phyloP scores from a whole-genome alignment of 2,329 filamentous ascomycete species.

The Microsporum canis region DNA sequence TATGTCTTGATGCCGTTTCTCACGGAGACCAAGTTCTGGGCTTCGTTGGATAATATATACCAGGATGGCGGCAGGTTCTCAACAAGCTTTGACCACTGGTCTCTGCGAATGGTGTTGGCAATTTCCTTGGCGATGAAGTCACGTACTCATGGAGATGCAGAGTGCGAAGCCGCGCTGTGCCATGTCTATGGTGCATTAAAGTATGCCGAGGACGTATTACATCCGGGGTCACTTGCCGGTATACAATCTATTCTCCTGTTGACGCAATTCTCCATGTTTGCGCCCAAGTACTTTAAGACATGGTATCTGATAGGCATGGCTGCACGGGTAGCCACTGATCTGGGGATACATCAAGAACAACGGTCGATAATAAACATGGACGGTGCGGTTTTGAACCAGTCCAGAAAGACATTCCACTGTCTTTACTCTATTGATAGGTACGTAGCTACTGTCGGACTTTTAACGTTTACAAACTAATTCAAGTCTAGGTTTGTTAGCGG shows the following conservation, averaged over 20 bases:
- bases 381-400: constrained; percentile 54
- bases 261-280: constrained; percentile 79
- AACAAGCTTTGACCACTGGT: constrained; percentile 63
- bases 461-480: neutral
- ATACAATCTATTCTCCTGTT: constrained; percentile 80
- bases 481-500: constrained; percentile 67
- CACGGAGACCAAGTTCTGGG: constrained; percentile 64
- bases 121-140: constrained; percentile 68
- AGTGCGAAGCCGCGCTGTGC: constrained; percentile 49
- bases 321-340: constrained; percentile 72
- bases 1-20: constrained; percentile 74
- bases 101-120: constrained; percentile 79
- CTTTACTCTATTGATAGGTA: constrained; percentile 82
- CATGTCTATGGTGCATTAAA: constrained; percentile 57
- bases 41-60: constrained; percentile 71
- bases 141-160: constrained; percentile 51
- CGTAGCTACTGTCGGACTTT: constrained; percentile 16
- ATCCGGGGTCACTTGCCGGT: constrained; percentile 71
- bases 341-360: constrained; percentile 88
- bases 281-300: constrained; percentile 82
- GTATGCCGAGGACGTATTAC: constrained; percentile 70
- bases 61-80: constrained; percentile 54
- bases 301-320: constrained; percentile 92
- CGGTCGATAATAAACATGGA: constrained; percentile 57
- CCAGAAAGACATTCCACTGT: constrained; percentile 78